Base-by-base conservation (phyloP, 768 basidiomycete genomes). In the Sutorius australiensis region DNA sequence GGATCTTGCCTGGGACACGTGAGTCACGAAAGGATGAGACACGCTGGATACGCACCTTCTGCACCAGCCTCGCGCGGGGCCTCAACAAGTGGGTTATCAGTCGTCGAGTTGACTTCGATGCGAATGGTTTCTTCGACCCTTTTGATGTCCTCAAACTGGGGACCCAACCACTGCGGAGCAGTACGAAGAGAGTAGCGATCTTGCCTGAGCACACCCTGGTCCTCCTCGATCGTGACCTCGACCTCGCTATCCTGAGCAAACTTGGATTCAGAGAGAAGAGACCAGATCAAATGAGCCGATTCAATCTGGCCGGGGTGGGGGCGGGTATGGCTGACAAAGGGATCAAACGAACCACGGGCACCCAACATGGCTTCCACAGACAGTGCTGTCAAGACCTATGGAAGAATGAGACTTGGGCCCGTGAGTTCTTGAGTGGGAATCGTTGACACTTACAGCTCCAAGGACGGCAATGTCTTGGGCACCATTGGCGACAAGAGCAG, bases 221-320 rank as follows among this genome's bases (percentile, higher is more conserved):
- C 92, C 46, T 89, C 78, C 40, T 80, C 77, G 42, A 92, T 83
- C 28, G 76, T 80, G 34, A 86, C 79, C 61, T 94, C 91, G n/a
- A 82, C 76, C 55, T 91, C 88, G n/a, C 80, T 70, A 4, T 71
- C 74, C n/a, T 77, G 68, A 34, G 88, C 88, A 50, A 92, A 80
- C 24, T 75, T 77, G 65, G 84, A 86, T 10, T 80, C 89, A 16
- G 82, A 77, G 12, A 94, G 76, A 24, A 93, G 73, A 46, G 80
- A 73, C 75, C 80, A 81, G 33, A 94, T 81, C 50, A 80, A 82
- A 57, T 75, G 79, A 3, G 87, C 90, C 2, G 77, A 80, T 65
- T 92, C 88, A 42, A 94, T 79, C 73, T 92, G 91, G 48, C 91
- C 91, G 6, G 88, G 86, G 67, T 94, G 92, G 7, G 92, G 92